These are phyloP conservation scores for Clarireedia monteithiana DNA, from an alignment of 2,329 filamentous ascomycete genomes.

Conservation along the genomic window DNA sequence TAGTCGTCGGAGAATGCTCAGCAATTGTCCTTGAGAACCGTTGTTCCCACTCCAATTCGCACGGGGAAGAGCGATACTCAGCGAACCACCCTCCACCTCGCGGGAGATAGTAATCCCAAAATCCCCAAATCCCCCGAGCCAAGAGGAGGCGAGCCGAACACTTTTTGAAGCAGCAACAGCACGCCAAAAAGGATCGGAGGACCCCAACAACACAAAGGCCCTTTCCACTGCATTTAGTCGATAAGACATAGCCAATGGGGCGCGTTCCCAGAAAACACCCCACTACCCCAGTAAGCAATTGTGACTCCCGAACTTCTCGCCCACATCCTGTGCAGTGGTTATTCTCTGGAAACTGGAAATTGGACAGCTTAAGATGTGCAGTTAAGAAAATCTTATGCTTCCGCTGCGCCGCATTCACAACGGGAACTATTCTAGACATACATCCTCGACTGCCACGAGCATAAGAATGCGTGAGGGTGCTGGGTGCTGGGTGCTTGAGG, in stretches of 20 bases:
- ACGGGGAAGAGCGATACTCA: slow-evolving; percentile 4
- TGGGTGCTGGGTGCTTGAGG: neutral
- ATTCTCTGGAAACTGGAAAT: neutral
- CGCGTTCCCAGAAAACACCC: slow-evolving; percentile 1
- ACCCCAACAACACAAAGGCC: slow-evolving; percentile 3
- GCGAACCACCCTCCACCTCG: neutral
- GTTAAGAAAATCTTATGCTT: slow-evolving; percentile 9
- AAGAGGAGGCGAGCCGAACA: no score
- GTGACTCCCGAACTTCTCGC: neutral
- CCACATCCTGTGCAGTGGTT: neutral
- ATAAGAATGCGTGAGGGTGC: neutral
- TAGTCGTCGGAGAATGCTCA: neutral
- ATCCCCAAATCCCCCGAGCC: neutral
- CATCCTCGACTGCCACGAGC: slow-evolving; percentile 8
- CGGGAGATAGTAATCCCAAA: neutral
- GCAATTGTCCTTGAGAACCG: neutral
- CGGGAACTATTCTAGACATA: slow-evolving; percentile 9
- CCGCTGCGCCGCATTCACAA: slow-evolving; percentile 7
- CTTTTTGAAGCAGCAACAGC: neutral
- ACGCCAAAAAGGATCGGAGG: slow-evolving; percentile 2
- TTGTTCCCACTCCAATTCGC: slow-evolving; percentile 1
- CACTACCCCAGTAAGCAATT: neutral
- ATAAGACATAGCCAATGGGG: slow-evolving; percentile 8
- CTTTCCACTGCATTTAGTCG: neutral
- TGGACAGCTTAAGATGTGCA: slow-evolving; percentile 5